These are phyloP conservation scores for Fusarium torreyae DNA, from an alignment of 2,329 filamentous ascomycete genomes.

Conservation along the genomic window DNA sequence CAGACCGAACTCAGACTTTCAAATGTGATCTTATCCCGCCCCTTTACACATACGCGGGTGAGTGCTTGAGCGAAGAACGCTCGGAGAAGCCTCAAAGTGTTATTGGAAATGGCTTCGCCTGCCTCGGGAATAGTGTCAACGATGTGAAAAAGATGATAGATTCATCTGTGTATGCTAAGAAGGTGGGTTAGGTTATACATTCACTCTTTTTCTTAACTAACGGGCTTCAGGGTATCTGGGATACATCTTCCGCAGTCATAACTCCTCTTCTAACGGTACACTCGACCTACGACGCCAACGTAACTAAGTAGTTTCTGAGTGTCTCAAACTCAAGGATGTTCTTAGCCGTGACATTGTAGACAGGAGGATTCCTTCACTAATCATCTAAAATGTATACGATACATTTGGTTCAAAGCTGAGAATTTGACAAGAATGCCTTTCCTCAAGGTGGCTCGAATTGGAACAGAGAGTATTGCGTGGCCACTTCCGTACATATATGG, in stretches of 20 bases:
- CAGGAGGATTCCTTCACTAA: no score
- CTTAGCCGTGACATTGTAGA: no score
- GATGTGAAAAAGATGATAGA: constrained; percentile 4
- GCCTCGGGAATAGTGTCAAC: neutral
- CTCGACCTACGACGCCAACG: constrained; percentile 32
- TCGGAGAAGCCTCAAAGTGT: neutral
- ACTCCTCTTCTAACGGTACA: constrained; percentile 11
- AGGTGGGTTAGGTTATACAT: neutral
- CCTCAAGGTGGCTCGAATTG: no score
- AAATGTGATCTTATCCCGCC: constrained; percentile 5
- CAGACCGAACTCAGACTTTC: neutral
- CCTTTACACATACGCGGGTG: neutral
- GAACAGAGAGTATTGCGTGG: no score
- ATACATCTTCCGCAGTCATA: neutral
- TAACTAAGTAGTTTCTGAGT: constrained; percentile 50
- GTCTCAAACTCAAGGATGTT: no score
- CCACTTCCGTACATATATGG: no score
- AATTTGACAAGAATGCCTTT: no score
- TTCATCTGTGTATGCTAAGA: constrained; percentile 11
- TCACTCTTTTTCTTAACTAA: neutral
- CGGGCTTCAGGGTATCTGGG: constrained; percentile 6
- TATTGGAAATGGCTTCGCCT: constrained; percentile 8
- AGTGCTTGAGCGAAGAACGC: constrained; percentile 3
- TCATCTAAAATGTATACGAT: no score
- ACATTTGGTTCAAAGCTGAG: no score